Conservation (phyloP, 495 filamentous ascomycete genomes). For the Lophiotrema nucula region DNA sequence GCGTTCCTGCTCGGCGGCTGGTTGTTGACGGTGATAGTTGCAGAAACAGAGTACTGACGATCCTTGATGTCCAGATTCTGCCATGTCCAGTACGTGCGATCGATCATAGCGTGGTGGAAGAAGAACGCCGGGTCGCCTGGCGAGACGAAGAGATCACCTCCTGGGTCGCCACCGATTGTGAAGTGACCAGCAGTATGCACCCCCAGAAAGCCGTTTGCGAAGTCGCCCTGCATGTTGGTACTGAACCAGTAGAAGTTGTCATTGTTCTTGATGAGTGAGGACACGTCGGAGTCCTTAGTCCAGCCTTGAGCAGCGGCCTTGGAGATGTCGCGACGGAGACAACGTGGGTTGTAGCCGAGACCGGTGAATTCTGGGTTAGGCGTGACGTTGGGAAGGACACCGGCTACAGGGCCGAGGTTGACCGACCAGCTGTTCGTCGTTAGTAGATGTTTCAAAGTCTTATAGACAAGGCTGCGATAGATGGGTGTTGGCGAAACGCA, state of each 20-base stretch:
- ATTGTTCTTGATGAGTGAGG: constrained; percentile 48
- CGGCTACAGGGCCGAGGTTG: constrained; percentile 40
- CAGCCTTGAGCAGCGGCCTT: constrained; percentile 46
- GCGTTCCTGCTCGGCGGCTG: constrained; percentile 49
- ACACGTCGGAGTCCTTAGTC: constrained; percentile 52
- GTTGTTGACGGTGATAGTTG: constrained; percentile 60
- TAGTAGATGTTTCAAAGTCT: too few relatives aligned
- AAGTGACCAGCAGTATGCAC: constrained; percentile 66
- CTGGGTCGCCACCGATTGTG: constrained; percentile 60
- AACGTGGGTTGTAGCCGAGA: constrained; percentile 59
- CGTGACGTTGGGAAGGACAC: constrained; percentile 20
- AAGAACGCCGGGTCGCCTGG: constrained; percentile 68
- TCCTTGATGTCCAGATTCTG: constrained; percentile 56
- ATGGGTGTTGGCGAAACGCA: neutral
- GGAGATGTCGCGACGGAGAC: constrained; percentile 65
- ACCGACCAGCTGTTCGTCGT: constrained; percentile 26
- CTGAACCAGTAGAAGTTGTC: constrained; percentile 53
- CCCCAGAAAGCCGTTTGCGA: constrained; percentile 50
- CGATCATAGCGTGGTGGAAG: constrained; percentile 68
- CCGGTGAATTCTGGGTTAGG: constrained; percentile 19
- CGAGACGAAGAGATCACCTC: constrained; percentile 58
- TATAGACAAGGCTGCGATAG: constrained; percentile 9
- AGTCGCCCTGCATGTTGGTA: constrained; percentile 51
- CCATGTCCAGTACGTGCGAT: constrained; percentile 71
- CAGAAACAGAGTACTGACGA: constrained; percentile 47